phyloP scores from a whole-genome alignment of 2,329 filamentous ascomycete species.

The Colletotrichum magnum region DNA sequence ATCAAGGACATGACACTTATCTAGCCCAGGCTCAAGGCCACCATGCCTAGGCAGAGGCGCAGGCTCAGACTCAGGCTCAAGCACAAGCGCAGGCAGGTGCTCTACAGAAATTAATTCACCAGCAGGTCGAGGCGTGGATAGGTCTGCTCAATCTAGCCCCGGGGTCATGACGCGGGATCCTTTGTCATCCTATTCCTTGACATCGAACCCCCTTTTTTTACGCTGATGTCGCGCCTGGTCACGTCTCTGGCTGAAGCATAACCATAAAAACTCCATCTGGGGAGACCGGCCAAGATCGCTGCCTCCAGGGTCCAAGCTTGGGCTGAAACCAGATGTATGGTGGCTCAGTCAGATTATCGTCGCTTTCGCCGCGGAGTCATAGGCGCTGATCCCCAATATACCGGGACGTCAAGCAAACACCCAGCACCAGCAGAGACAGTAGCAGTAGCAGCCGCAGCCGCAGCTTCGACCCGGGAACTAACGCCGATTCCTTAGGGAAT shows the following conservation, averaged over 20 bases:
- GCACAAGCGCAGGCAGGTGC: too few relatives aligned
- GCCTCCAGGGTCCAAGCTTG: constrained; percentile 37
- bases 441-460: constrained; percentile 15
- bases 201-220: constrained; percentile 31
- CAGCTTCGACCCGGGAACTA: constrained; percentile 19
- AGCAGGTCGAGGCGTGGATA: neutral
- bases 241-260: constrained; percentile 21
- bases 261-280: neutral
- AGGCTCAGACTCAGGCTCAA: too few relatives aligned
- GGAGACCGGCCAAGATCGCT: constrained; percentile 27
- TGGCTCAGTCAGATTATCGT: constrained; percentile 26
- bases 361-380: constrained; percentile 4
- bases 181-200: constrained; percentile 23
- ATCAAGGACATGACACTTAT: constrained; percentile 14
- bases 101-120: neutral
- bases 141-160: neutral
- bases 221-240: constrained; percentile 21
- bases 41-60: neutral
- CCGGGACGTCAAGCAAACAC: constrained; percentile 1
- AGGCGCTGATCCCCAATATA: neutral
- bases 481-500: constrained; percentile 17
- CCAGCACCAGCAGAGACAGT: neutral
- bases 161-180: constrained; percentile 8
- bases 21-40: neutral
- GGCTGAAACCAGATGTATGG: constrained; percentile 35